These are phyloP conservation scores for Ramularia collo-cygni DNA, from an alignment of 2,329 filamentous ascomycete species.

Conservation along the genomic window DNA sequence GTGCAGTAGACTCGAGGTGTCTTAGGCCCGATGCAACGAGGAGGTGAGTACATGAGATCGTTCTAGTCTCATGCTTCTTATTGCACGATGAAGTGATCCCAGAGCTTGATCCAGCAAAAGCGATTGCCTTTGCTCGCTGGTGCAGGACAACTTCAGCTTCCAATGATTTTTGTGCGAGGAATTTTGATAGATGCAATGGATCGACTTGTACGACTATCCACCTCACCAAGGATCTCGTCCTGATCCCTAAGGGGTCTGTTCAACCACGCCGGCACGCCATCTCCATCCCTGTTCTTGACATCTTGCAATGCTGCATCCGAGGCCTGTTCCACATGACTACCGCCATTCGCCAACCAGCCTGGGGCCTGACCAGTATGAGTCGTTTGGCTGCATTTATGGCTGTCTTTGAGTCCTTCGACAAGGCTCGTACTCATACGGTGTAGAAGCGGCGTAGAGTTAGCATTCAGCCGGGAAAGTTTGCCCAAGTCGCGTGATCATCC, in stretches of 20 bases:
- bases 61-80: slow-evolving; percentile 32
- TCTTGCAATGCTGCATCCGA: slow-evolving; percentile 35
- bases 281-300: slow-evolving; percentile 24
- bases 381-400: slow-evolving; percentile 2
- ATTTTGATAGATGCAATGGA: slow-evolving; percentile 58
- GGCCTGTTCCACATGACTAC: slow-evolving; percentile 48
- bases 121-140: slow-evolving; percentile 54
- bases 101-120: slow-evolving; percentile 38
- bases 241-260: slow-evolving; percentile 47
- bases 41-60: slow-evolving; percentile 56
- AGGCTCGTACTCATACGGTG: slow-evolving; percentile 50
- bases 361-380: slow-evolving; percentile 43
- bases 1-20: slow-evolving; percentile 56
- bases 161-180: slow-evolving; percentile 54
- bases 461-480: too few species aligned
- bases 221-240: slow-evolving; percentile 56
- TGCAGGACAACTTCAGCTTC: slow-evolving; percentile 58
- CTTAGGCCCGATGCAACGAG: slow-evolving; percentile 68
- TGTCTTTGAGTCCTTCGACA: slow-evolving; percentile 40
- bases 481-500: too few species aligned
- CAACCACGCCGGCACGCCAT: slow-evolving; percentile 51
- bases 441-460: neutral
- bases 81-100: slow-evolving; percentile 45
- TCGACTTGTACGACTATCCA: slow-evolving; percentile 61
- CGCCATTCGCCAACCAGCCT: slow-evolving; percentile 61